Evolutionary conservation across 192 early-diverging fungal species (phyloP), one percentile per base, ranked within the genome.

Genomic region (Funneliformis mosseae): DNA sequence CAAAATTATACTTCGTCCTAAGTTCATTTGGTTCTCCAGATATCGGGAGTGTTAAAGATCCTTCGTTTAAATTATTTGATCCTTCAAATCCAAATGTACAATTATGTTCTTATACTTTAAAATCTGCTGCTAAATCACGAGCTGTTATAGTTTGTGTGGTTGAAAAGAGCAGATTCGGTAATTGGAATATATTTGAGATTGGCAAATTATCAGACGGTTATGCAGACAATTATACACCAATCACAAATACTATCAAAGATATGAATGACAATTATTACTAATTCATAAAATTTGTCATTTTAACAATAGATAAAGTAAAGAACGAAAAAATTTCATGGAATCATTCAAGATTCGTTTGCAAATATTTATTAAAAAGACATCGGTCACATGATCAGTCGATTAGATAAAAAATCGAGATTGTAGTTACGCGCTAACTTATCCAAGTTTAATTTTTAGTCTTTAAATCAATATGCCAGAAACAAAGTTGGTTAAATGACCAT

Each of bases 81-180:
- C 50, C 41, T n/a, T 18, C 27, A 4, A 16, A 18, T 45, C 75
- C 80, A 12, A 42, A 74, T n/a, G 69, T 41, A 12, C 59, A 42
- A 67, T 68, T 81, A 23, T 77, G 74, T 48, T 38, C 14, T 48
- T 81, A 78, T 77, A 67, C 33, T 5, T n/a, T 81, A 46, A 10
- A 45, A 14, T 43, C 80, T 42, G 80, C 75, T 41, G 25, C 25
- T 23, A 28, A 66, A 14, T 66, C 50, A 12, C 55, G 68, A 46
- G 80, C 80, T 7, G 80, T 81, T n/a, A 74, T 81, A 45, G 59
- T 81, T 61, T 74, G 74, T 64, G 23, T 59, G 7, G 74, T 77
- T 7, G 21, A 28, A 27, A 33, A 75, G 12, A 8, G 14, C 5
- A 14, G 21, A 7, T 25, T 42, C 67, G 69, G 72, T 25, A 59